Evolutionary conservation across 257 asterid species (phyloP), one percentile per base, ranked within the genome.

Genomic region (Leptodermis oblonga): DNA sequence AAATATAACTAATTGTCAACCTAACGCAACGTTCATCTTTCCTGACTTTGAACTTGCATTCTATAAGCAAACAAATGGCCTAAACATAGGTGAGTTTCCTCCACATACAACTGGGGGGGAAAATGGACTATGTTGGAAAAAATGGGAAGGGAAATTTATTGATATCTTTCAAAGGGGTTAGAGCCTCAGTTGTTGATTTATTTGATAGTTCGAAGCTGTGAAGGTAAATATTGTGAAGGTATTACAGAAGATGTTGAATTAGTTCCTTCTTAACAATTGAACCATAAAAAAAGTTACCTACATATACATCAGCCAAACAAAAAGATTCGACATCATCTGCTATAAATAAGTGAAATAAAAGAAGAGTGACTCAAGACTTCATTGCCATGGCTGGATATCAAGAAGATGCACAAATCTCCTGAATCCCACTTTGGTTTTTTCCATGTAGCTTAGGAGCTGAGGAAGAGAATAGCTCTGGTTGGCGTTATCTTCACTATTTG

Each of bases 221-320:
- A 39, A 41, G 20, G 49, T n/a, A n/a, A 22, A 39, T 22, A n/a
- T 18, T 20, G 4, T 51, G 56, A 20, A 39, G 20, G 67, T 8
- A 62, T 20, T 42, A 26, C 39, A 65, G 39, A 39, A 7, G 41
- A 43, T 65, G 55, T 42, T n/a, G 53, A 25, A 65, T 65, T 43
- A 43, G 39, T 42, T 23, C 11, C 55, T 17, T 65, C 55, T 25
- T 48, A 26, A 65, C 41, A 14, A 65, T 12, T 55, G 49, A 54
- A 43, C 6, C 20, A 28, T 42, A 28, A 30, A 55, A 56, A 12
- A 7, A 25, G 36, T 71, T 37, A 33, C 39, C 80, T 65, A 20
- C 56, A 15, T 43, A 54, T 65, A 70, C 80, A 76, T 70, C 72
- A 71, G 72, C 68, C 72, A 45, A 70, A 54, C 61, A 23, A 54